Conservation (phyloP, 73 alveolate genomes). For the Paramecium sexaurelia region DNA sequence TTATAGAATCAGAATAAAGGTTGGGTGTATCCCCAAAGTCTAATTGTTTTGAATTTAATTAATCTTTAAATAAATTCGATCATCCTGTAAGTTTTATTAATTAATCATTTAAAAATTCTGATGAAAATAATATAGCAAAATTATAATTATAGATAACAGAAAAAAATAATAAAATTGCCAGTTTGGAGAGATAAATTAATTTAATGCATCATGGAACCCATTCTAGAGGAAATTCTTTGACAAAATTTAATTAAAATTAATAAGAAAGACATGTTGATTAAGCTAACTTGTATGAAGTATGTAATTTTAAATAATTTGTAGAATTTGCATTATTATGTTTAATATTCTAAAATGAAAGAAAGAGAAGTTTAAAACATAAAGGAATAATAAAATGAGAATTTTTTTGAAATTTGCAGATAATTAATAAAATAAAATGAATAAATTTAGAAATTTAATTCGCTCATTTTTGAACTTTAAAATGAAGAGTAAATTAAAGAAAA, state of each 20-base stretch:
- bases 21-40: not conserved
- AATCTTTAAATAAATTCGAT: not conserved
- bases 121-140: not conserved
- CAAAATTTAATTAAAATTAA: not conserved
- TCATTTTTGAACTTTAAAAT: not conserved
- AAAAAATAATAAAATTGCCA: not conserved
- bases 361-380: not conserved
- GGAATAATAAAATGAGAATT: not conserved
- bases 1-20: not conserved
- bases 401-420: not conserved
- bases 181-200: not conserved
- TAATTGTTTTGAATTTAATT: not conserved
- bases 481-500: not conserved
- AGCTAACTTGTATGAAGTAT: not conserved
- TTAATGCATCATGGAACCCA: not conserved
- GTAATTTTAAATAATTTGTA: not conserved
- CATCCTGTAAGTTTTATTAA: not conserved
- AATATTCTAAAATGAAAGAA: not conserved
- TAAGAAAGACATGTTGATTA: not conserved
- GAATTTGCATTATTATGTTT: not conserved
- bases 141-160: not conserved
- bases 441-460: not conserved
- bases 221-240: not conserved
- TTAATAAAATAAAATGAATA: not conserved
- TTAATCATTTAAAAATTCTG: not conserved